Evolutionary conservation across 768 basidiomycete species (phyloP).

Genomic region (Leccinum subtestaceum): DNA sequence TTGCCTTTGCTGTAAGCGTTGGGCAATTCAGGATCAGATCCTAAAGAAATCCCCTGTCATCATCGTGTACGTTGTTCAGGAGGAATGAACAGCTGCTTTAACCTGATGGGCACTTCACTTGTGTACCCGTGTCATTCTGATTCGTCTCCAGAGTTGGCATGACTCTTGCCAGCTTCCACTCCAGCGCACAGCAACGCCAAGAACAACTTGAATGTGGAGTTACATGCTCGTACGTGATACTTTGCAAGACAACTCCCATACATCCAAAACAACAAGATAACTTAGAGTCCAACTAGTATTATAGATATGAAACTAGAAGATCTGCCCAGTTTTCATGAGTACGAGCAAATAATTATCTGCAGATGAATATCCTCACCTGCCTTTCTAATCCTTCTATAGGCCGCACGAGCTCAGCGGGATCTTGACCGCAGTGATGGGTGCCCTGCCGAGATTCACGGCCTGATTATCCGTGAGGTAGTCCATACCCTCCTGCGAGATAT

Average conservation of each 20-base stretch:
- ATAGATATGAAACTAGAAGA: neutral
- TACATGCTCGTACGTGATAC: neutral
- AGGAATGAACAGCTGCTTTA: neutral
- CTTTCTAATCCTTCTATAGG: conserved; percentile 3
- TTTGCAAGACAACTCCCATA: neutral
- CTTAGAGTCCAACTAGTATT: neutral
- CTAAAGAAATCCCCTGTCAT: neutral
- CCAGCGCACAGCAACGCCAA: neutral
- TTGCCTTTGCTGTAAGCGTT: neutral
- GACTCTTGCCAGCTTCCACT: neutral
- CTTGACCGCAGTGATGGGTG: conserved; percentile 21
- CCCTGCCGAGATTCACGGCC: conserved; percentile 27
- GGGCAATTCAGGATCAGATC: neutral
- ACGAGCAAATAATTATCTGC: neutral
- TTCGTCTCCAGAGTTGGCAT: neutral
- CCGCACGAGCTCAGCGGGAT: conserved; percentile 13
- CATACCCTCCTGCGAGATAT: conserved; percentile 35
- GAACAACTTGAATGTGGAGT: neutral
- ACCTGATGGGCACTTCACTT: neutral
- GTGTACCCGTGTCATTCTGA: neutral
- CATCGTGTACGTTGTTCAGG: neutral
- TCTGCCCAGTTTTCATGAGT: neutral
- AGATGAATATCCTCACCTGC: neutral
- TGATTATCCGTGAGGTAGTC: conserved; percentile 33
- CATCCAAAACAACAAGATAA: neutral